Evolutionary conservation across 1,284 basidiomycete genomes (phyloP).

Genomic region (Paramarasmius palmivorus): DNA sequence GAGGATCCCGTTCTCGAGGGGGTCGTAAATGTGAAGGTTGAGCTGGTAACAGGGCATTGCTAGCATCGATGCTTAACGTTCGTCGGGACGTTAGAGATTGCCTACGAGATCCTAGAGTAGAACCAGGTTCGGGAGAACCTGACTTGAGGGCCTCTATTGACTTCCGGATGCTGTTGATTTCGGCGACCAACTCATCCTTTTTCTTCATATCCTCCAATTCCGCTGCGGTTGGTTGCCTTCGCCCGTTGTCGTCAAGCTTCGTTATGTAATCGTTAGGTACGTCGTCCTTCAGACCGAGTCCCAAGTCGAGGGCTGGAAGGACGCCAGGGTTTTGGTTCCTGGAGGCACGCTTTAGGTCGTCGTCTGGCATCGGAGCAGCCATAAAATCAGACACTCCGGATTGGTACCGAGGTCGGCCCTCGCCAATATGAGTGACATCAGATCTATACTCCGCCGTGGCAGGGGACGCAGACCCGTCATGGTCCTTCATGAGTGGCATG

Average conservation of each 20-base stretch:
- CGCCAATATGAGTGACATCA: conserved; percentile 51
- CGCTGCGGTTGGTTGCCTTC: conserved; percentile 43
- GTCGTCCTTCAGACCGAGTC: conserved; percentile 67
- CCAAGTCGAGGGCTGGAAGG: conserved; percentile 75
- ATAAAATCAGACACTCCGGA: conserved; percentile 75
- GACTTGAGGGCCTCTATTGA: conserved; percentile 74
- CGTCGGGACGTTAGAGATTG: conserved; percentile 67
- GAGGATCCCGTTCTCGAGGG: conserved; percentile 64
- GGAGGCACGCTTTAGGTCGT: conserved; percentile 54
- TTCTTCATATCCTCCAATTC: conserved; percentile 55
- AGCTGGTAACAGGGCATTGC: conserved; percentile 43
- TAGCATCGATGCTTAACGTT: conserved; percentile 66
- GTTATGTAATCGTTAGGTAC: conserved; percentile 70
- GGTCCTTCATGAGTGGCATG: conserved; percentile 59
- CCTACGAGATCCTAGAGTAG: conserved; percentile 60
- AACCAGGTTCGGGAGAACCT: conserved; percentile 61
- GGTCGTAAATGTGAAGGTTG: conserved; percentile 59
- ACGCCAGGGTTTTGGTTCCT: conserved; percentile 55
- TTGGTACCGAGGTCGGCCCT: conserved; percentile 53
- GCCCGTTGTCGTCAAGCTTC: conserved; percentile 37
- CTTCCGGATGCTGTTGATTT: conserved; percentile 76
- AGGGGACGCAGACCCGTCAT: conserved; percentile 53
- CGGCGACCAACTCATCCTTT: conserved; percentile 69
- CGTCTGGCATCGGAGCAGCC: conserved; percentile 57
- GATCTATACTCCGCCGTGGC: conserved; percentile 48